Base-by-base conservation (phyloP, 139 green algal genomes). In the Pycnococcus provasolii region DNA sequence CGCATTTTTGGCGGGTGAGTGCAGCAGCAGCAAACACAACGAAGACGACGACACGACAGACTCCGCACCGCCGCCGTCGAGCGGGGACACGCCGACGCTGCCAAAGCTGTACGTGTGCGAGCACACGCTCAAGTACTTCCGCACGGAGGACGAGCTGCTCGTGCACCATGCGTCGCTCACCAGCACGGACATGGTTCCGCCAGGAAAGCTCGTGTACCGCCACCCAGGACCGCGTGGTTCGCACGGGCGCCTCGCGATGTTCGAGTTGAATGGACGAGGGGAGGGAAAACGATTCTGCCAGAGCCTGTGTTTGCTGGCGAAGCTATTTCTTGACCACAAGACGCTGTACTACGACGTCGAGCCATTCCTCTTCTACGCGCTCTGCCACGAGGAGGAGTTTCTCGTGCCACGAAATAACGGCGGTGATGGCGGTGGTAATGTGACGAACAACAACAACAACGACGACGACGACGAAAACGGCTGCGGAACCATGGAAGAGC, bases 91-190 rank as follows among this genome's bases (percentile, higher is more conserved):
- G 26, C 57, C 53, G 45, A 26, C 26, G 26, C 64, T 77, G 60
- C 66, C 86, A 57, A 91, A 91, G 83, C 84, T 96, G 57, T 94
- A 91, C 76, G 70, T 95, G 13, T 96, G 90, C 77, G 88, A 96
- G 76, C 94, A 85, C 79, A 89, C 76, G 53, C 77, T 90, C 73
- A 79, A 90, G 66, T 90, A 87, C 67, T 82, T 87, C 40, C 62
- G 68, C 37, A 86, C 83, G 70, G 68, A 79, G 44, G 83, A 82
- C 64, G 81, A 80, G 58, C 71, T 88, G 54, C 45, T 84, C 52
- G 64, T 73, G 54, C 85, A 90, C 73, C 57, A 74, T 58, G 77
- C 74, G 45, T 83, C 83, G 64, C 26, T 26, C 26, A 84, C 76
- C 53, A 53, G 60, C n/a, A 26, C 26, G 26, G 26, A 26, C n/a